phyloP scores from a whole-genome alignment of 805 yeast genomes.

The Metschnikowia shivogae region DNA sequence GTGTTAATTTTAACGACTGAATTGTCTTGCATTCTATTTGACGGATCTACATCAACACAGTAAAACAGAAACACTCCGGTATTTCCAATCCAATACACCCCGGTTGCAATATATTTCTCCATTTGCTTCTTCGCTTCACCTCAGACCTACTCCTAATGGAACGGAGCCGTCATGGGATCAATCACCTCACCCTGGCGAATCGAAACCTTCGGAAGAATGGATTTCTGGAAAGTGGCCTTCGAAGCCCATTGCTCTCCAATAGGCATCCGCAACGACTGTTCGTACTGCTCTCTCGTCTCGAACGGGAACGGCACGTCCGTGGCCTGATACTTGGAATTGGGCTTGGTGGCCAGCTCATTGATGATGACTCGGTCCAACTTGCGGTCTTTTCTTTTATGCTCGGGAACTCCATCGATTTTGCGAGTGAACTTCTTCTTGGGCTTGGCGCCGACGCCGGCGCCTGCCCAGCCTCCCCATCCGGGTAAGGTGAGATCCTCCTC shows the following conservation, averaged over 20 bases:
- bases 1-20: too few species aligned
- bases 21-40: too few species aligned
- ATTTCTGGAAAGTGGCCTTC: conserved; percentile 76
- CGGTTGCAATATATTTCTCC: too few species aligned
- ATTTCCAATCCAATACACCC: too few species aligned
- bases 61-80: too few species aligned
- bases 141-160: conserved; percentile 36
- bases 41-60: too few species aligned
- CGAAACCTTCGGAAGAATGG: conserved; percentile 84
- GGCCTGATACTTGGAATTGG: conserved; percentile 79
- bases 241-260: conserved; percentile 96
- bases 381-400: conserved; percentile 74
- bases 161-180: conserved; percentile 88
- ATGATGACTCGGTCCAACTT: conserved; percentile 77
- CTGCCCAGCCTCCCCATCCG: conserved; percentile 99
- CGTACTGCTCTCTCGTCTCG: conserved; percentile 92
- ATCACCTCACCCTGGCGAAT: conserved; percentile 86
- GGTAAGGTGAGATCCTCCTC: conserved; percentile 84
- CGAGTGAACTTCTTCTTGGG: conserved; percentile 61
- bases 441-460: conserved; percentile 39
- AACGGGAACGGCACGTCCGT: conserved; percentile 92
- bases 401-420: conserved; percentile 70
- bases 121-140: too few species aligned
- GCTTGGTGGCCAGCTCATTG: conserved; percentile 82
- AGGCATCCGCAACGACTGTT: conserved; percentile 91